phyloP scores from a whole-genome alignment of 495 filamentous ascomycete genomes.

The Mytilinidion resinicola region DNA sequence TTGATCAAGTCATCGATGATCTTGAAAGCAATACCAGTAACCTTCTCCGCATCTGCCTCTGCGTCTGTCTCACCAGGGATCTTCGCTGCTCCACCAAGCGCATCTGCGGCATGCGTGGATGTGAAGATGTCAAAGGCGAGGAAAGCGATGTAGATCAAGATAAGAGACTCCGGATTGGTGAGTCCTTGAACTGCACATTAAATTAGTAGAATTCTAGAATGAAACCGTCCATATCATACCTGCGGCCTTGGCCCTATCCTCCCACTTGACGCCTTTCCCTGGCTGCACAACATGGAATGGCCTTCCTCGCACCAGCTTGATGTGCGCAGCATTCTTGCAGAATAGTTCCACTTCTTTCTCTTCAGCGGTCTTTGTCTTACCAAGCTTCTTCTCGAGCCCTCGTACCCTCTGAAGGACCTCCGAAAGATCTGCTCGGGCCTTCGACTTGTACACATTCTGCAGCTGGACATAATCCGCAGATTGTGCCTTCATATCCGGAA shows the following conservation, averaged over 20 bases:
- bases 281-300: slow-evolving; percentile 43
- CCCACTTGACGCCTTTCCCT: slow-evolving; percentile 35
- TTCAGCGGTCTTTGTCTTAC: slow-evolving; percentile 46
- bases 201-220: slow-evolving; percentile 1
- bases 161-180: slow-evolving; percentile 50
- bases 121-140: slow-evolving; percentile 55
- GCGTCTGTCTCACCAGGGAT: slow-evolving; percentile 19
- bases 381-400: slow-evolving; percentile 49
- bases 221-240: slow-evolving; percentile 13
- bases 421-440: slow-evolving; percentile 71
- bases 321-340: slow-evolving; percentile 91
- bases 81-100: slow-evolving; percentile 18
- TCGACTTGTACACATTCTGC: slow-evolving; percentile 89
- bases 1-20: slow-evolving; percentile 45
- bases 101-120: slow-evolving; percentile 32
- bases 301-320: slow-evolving; percentile 73
- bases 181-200: slow-evolving; percentile 27
- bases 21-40: slow-evolving; percentile 34
- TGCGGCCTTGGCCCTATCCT: slow-evolving; percentile 29
- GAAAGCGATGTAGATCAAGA: slow-evolving; percentile 73
- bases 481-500: slow-evolving; percentile 98
- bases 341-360: slow-evolving; percentile 83
- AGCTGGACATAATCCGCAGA: slow-evolving; percentile 85
- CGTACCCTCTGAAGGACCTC: slow-evolving; percentile 71
- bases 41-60: slow-evolving; percentile 29